Evolutionary conservation across 495 filamentous ascomycete genomes (phyloP).

Genomic region (Hypoxylon fragiforme): DNA sequence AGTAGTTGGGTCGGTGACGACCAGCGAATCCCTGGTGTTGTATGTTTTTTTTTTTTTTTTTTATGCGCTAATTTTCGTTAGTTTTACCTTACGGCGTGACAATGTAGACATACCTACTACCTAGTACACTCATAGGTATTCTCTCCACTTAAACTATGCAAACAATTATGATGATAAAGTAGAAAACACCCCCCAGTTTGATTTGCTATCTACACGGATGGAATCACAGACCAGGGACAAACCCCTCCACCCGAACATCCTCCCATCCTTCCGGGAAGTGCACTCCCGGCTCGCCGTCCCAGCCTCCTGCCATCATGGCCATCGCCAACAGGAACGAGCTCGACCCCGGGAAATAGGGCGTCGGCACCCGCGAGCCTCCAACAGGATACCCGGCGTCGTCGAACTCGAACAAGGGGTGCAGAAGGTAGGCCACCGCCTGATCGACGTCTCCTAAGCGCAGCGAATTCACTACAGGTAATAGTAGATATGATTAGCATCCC

Average conservation of each 20-base stretch:
- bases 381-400: slow-evolving; percentile 57
- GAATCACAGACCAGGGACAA: slow-evolving; percentile 39
- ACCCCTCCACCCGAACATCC: slow-evolving; percentile 54
- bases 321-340: slow-evolving; percentile 53
- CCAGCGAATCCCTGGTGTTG: slow-evolving; percentile 49
- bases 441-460: slow-evolving; percentile 50
- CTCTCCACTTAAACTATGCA: too few species aligned
- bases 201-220: too few species aligned
- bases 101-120: too few species aligned
- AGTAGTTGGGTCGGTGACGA: slow-evolving; percentile 54
- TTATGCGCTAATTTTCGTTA: too few species aligned
- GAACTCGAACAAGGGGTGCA: slow-evolving; percentile 52
- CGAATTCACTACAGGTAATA: slow-evolving; percentile 41
- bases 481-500: background rate
- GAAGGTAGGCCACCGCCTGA: slow-evolving; percentile 51
- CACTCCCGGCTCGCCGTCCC: slow-evolving; percentile 49
- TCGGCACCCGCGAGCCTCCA: slow-evolving; percentile 55
- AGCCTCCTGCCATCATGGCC: slow-evolving; percentile 60
- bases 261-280: slow-evolving; percentile 52
- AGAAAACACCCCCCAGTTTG: background rate
- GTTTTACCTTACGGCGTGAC: too few species aligned
- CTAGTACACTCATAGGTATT: too few species aligned
- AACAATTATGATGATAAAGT: too few species aligned
- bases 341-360: slow-evolving; percentile 58
- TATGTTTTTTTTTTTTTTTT: slow-evolving; percentile 34